Evolutionary conservation across 2,329 filamentous ascomycete species (phyloP).

Genomic region (Fusarium austroafricanum): DNA sequence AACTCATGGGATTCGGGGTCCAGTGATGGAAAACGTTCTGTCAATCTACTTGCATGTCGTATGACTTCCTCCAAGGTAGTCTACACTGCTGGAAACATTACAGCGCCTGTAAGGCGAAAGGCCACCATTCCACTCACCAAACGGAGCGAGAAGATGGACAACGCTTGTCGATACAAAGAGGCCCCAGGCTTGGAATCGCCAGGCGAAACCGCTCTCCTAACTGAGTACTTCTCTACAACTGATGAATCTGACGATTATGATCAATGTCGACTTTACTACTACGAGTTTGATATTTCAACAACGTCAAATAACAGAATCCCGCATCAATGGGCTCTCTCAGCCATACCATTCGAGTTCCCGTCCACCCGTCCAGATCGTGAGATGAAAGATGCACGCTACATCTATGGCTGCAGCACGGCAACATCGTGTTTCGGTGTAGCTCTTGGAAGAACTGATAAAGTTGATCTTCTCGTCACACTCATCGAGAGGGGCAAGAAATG

Average conservation of each 20-base stretch:
- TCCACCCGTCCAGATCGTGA: constrained; percentile 64
- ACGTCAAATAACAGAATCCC: constrained; percentile 56
- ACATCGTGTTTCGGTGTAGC: constrained; percentile 68
- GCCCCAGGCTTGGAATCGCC: constrained; percentile 10
- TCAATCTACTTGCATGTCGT: constrained; percentile 75
- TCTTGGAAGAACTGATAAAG: constrained; percentile 73
- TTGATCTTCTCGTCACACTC: constrained; percentile 71
- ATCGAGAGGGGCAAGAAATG: constrained; percentile 63
- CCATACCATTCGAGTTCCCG: constrained; percentile 77
- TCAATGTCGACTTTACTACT: constrained; percentile 77
- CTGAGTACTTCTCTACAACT: neutral
- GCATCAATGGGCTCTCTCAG: constrained; percentile 72
- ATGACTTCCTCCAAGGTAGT: constrained; percentile 74
- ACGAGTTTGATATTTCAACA: constrained; percentile 64
- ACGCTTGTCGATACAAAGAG: neutral
- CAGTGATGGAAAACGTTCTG: constrained; percentile 34
- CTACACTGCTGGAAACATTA: constrained; percentile 72
- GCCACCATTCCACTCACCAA: rapidly evolving
- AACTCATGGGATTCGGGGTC: constrained; percentile 71
- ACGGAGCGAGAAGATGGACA: neutral
- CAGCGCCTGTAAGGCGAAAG: constrained; percentile 32
- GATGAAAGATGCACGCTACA: constrained; percentile 69
- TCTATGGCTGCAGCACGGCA: constrained; percentile 75
- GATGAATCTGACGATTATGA: constrained; percentile 64
- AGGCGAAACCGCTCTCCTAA: rapidly evolving